A percentile compares a stretch with the other conserved stretches of the same genome.
Conservation (phyloP, 176 grass and related monocot species). For the Eleusine indica region DNA sequence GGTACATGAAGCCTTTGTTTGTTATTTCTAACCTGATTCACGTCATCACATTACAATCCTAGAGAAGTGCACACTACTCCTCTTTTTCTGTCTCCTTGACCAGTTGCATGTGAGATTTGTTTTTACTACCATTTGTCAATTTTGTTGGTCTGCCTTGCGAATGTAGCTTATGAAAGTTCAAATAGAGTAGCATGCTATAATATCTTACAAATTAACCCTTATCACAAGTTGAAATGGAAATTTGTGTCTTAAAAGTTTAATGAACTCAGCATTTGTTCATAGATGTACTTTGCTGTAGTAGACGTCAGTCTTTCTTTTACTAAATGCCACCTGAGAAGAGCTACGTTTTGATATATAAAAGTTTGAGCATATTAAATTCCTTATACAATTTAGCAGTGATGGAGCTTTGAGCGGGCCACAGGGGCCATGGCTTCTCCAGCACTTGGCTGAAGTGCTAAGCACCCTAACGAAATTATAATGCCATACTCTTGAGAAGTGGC, state of each 20-base stretch:
- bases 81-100: constrained; percentile 2
- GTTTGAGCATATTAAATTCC: constrained; percentile 3
- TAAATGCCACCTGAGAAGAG: neutral
- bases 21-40: constrained; percentile 8
- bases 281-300: neutral
- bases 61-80: neutral
- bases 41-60: neutral
- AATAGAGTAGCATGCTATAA: neutral
- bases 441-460: neutral
- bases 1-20: constrained; percentile 2
- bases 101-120: constrained; percentile 8
- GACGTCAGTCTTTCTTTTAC: constrained; percentile 23
- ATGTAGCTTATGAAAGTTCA: neutral
- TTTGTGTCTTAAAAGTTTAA: constrained; percentile 4
- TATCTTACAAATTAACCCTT: neutral
- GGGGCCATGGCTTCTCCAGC: neutral
- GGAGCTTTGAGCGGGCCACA: neutral
- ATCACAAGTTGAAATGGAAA: neutral
- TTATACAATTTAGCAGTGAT: constrained; percentile 8
- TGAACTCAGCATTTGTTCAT: too few relatives aligned
- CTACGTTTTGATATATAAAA: neutral
- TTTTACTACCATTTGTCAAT: neutral
- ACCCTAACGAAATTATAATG: neutral
- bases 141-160: neutral
- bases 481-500: neutral